A percentile compares a stretch with the other conserved stretches of the same genome.
These are phyloP conservation scores for Diaporthe velutina DNA, from an alignment of 2,329 filamentous ascomycete genomes.

Conservation along the genomic window DNA sequence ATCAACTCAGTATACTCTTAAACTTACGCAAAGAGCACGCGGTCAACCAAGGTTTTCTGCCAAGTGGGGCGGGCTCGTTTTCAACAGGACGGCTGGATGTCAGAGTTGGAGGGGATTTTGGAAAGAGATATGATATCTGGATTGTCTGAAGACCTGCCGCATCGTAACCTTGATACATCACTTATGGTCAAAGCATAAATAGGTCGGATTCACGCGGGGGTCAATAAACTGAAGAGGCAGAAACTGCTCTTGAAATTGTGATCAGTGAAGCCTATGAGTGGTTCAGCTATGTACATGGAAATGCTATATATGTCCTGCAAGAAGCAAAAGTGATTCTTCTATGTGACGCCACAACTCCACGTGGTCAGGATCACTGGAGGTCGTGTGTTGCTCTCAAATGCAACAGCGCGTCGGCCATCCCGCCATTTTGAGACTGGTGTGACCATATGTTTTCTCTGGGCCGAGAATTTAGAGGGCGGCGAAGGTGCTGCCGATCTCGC, in stretches of 20 bases:
- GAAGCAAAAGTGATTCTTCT: conserved; percentile 20
- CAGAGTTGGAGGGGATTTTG: no score
- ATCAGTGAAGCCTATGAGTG: conserved; percentile 15
- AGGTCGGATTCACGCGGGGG: no score
- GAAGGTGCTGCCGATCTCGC: conserved; percentile 68
- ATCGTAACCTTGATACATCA: not conserved
- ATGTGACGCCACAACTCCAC: not conserved
- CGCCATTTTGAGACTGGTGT: not conserved
- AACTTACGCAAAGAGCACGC: not conserved
- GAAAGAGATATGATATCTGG: no score
- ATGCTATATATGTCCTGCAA: conserved; percentile 31
- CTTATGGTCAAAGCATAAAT: no score
- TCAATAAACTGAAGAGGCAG: not conserved
- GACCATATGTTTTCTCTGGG: not conserved
- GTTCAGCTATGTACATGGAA: conserved; percentile 26
- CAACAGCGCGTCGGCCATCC: conserved; percentile 6
- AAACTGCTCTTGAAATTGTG: conserved; percentile 1
- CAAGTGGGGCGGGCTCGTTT: no score
- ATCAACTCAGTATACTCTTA: no score
- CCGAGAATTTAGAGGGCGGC: conserved; percentile 12
- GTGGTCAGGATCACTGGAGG: not conserved
- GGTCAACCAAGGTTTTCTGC: no score
- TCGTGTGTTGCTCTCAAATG: not conserved
- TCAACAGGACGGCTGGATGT: not conserved
- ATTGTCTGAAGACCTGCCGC: not conserved